Evolutionary conservation across 2,329 filamentous ascomycete species (phyloP), one percentile per base, ranked within the genome.

Genomic region (Hypoxylon sp.): DNA sequence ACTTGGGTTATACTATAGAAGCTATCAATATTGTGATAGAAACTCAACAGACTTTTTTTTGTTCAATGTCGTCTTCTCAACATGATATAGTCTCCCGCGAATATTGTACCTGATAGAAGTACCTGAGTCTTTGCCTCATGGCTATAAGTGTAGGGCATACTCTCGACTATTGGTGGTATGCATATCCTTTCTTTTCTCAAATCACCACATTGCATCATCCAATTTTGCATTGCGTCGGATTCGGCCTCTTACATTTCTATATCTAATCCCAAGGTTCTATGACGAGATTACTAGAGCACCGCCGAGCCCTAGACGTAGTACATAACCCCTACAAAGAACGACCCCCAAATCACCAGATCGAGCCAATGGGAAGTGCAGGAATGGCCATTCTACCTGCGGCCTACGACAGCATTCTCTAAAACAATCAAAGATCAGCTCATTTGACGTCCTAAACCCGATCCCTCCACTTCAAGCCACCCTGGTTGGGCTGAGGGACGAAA

Each of bases 351-450:
- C 49, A 57, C 49, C 40, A 53, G 51, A 66, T 70, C 63, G 68
- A 65, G 7, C 68, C 70, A 72, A 72, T 72, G 25, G 68, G 68
- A 68, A 60, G 57, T 31, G 42, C 20, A 50, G 66, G 64, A 68
- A 53, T 56, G 11, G 25, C 27, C 33, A 48, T 40, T 54, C 50
- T 50, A 37, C 40, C 51, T 44, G 54, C 57, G 40, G 50, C 60
- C 50, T 59, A 58, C 55, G 55, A 61, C 57, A 37, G 30, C 22
- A 14, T 56, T 55, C 49, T 61, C 35, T 22, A 61, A 61, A 64
- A 50, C 51, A 61, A 65, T 48, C n/a, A 48, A 3, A 20, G 66
- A 69, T 64, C 67, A 68, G 64, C 68, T 64, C 64, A 67, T 62
- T 70, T 63, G 63, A 66, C 54, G 54, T 42, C 40, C 42, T 51